phyloP scores from a whole-genome alignment of 345 rosid genomes.

The Aquilaria malaccensis region DNA sequence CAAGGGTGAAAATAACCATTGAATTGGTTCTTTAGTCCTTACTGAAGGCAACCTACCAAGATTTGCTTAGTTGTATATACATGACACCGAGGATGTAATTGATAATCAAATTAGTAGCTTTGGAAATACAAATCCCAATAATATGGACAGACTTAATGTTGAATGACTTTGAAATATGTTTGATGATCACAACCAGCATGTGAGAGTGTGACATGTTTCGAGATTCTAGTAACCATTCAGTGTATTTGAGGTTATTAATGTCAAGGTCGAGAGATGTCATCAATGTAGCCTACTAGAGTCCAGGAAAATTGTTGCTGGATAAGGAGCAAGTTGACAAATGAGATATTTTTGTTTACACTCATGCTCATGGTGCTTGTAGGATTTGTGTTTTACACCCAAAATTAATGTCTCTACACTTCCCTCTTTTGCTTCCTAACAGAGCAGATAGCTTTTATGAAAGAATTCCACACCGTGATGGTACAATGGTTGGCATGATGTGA shows the following conservation, averaged over 20 bases:
- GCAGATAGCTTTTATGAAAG: background rate
- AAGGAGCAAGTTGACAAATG: background rate
- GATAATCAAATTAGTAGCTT: background rate
- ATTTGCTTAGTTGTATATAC: background rate
- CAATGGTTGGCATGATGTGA: too few species aligned
- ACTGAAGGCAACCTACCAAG: background rate
- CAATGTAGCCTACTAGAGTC: background rate
- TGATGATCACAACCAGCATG: background rate
- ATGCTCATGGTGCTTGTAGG: too few species aligned
- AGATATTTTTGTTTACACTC: background rate
- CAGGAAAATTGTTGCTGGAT: background rate
- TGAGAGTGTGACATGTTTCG: background rate
- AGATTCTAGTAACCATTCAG: too few species aligned
- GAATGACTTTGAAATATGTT: background rate
- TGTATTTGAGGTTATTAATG: too few species aligned
- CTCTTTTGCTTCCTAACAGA: background rate
- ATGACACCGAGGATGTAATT: background rate
- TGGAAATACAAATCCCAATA: background rate
- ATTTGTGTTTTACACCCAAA: background rate
- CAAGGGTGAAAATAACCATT: too few species aligned
- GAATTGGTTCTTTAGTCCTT: too few species aligned
- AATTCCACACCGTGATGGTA: background rate
- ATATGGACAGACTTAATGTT: background rate
- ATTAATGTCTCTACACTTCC: background rate
- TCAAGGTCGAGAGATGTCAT: background rate